These are phyloP conservation scores for Astrephomene gubernaculifera DNA, from an alignment of 139 green algal species.

Conservation along the genomic window DNA sequence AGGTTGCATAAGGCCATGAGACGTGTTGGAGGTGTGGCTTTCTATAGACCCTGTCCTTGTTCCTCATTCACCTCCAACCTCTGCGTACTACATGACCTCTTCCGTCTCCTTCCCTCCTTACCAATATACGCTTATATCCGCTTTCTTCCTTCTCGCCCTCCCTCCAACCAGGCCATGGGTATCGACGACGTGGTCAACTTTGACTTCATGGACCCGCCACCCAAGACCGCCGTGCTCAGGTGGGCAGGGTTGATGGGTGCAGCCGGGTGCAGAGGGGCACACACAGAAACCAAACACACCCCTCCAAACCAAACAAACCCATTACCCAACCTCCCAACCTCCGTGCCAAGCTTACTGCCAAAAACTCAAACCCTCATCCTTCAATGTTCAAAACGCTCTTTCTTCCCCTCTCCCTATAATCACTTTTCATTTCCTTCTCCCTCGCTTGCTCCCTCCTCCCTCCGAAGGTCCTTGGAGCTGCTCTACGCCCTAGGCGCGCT, in stretches of 20 bases:
- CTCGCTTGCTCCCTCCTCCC: background rate
- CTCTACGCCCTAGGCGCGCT: slow-evolving; percentile 98
- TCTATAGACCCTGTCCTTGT: too few species aligned
- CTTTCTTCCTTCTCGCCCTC: background rate
- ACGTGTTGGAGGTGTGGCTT: too few species aligned
- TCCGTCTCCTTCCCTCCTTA: too few species aligned
- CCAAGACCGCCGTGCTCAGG: slow-evolving; percentile 91
- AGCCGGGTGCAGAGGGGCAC: background rate
- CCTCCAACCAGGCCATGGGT: slow-evolving; percentile 78
- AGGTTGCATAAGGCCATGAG: background rate
- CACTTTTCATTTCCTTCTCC: background rate
- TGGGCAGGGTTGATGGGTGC: background rate
- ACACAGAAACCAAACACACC: background rate
- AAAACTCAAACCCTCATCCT: background rate
- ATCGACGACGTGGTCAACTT: slow-evolving; percentile 94
- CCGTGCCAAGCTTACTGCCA: background rate
- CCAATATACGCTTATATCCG: too few species aligned
- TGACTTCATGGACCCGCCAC: slow-evolving; percentile 94
- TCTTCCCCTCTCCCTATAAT: background rate
- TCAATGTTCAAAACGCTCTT: background rate
- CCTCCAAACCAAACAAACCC: too few species aligned
- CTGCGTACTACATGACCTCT: too few species aligned
- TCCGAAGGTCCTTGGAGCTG: slow-evolving; percentile 88
- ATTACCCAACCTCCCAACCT: background rate
- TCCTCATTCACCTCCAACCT: too few species aligned